Base-by-base conservation (phyloP, 2,329 filamentous ascomycete genomes). In the Aspergillus sp. region DNA sequence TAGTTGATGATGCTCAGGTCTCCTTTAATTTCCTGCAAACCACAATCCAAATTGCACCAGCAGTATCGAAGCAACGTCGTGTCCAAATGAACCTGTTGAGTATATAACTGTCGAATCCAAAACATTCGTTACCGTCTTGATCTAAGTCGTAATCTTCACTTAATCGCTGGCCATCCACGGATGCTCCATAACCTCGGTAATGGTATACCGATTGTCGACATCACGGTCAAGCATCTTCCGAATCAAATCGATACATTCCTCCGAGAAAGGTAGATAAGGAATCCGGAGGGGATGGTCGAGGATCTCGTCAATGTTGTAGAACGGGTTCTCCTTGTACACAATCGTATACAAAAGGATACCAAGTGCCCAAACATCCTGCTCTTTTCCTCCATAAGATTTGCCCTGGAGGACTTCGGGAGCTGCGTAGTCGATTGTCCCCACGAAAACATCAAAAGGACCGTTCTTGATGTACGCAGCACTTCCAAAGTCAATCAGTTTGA, bases 251-350 rank as follows among this genome's bases (percentile, higher is more conserved):
- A 98, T 94, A 67, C 90, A 95, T 56, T 90, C 86, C 55, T 96
- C 90, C 67, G 88, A 72, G 52, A 73, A 74, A 4, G 71, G 72
- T 17, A 74, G 55, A 53, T 72, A 96, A 0, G 93, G 93, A 23
- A 98, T 85, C 43, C 93, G 82, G 50, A 98, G 75, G 59, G 96
- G 91, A 62, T 91, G 90, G 66, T 98, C 93, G 81, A 97, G 94
- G 63, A 98, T 98, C 75, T 98, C 93, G 68, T 98, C 93, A 61
- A 97, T 93, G 69, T 87, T 94, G 78, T 97, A 97, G 69, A 96
- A 98, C 0, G 93, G 91, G 64, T 98, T 98, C 72, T 98, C 93
- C 73, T 97, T 98, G 79, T 98, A 98, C 62, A 97, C 86, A 63
- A 98, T 96, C 23, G 93, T 98, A 74, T 98, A 98, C 12, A 98